These are phyloP conservation scores for Entomophthora muscae DNA, from an alignment of 371 early-diverging fungal species.

Conservation along the genomic window DNA sequence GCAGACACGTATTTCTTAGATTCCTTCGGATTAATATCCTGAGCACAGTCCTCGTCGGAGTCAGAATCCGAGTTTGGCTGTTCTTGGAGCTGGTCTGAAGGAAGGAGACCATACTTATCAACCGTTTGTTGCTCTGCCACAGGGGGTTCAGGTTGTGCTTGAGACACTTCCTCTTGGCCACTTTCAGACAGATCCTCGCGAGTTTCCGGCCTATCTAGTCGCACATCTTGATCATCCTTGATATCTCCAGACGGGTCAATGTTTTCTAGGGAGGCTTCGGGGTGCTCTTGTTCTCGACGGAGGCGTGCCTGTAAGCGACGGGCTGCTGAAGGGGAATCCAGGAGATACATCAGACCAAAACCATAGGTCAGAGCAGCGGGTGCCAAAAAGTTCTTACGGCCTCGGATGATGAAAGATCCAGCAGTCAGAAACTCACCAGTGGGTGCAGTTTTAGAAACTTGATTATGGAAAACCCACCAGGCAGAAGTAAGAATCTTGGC, in stretches of 20 bases:
- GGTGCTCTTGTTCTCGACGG: slow-evolving; percentile 12
- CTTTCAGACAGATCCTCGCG: slow-evolving; percentile 10
- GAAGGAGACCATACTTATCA: slow-evolving; percentile 7
- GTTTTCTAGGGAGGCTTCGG: slow-evolving; percentile 6
- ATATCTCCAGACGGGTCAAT: not conserved
- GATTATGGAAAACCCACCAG: slow-evolving; percentile 89
- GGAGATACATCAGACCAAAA: slow-evolving; percentile 81
- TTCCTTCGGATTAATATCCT: not conserved
- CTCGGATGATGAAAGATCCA: slow-evolving; percentile 95
- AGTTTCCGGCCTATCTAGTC: not conserved
- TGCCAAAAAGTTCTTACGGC: slow-evolving; percentile 91
- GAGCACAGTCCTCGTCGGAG: not conserved
- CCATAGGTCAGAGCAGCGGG: slow-evolving; percentile 94
- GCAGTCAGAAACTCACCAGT: slow-evolving; percentile 92
- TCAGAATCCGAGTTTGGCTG: not conserved
- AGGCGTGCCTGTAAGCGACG: slow-evolving; percentile 39
- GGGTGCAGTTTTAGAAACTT: slow-evolving; percentile 92
- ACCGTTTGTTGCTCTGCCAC: slow-evolving; percentile 11
- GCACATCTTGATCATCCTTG: slow-evolving; percentile 10
- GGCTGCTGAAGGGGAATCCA: slow-evolving; percentile 59
- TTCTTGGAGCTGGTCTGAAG: slow-evolving; percentile 4
- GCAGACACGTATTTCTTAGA: slow-evolving; percentile 39
- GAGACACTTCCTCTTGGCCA: slow-evolving; percentile 10
- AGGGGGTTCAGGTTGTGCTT: slow-evolving; percentile 12
- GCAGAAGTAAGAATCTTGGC: slow-evolving; percentile 88